Percentiles rank a stretch among this genome's conserved stretches.
Evolutionary conservation across 2,329 filamentous ascomycete genomes (phyloP).

Genomic region (Ophiosphaerella narmari): DNA sequence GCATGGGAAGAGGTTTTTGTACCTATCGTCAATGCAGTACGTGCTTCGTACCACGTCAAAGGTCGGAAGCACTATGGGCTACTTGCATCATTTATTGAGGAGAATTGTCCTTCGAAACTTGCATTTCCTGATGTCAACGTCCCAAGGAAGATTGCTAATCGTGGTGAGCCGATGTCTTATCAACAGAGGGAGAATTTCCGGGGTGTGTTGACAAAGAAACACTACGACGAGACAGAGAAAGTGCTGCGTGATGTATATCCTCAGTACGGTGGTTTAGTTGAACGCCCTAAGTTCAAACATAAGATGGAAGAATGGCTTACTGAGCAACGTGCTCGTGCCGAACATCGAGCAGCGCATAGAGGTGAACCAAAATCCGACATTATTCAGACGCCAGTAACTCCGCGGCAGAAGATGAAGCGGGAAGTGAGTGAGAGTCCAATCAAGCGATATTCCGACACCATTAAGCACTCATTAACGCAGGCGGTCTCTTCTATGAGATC

Average conservation of each 20-base stretch:
- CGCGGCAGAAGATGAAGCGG: neutral
- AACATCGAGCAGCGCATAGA: slow-evolving; percentile 3
- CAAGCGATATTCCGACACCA: slow-evolving; percentile 22
- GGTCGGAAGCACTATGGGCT: slow-evolving; percentile 38
- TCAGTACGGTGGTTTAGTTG: slow-evolving; percentile 37
- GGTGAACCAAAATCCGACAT: no score
- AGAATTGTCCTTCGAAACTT: slow-evolving; percentile 29
- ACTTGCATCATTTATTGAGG: slow-evolving; percentile 39
- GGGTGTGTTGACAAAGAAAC: slow-evolving; percentile 18
- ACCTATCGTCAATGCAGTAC: slow-evolving; percentile 37
- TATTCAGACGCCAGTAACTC: no score
- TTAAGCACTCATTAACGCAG: slow-evolving; percentile 23
- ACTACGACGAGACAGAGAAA: slow-evolving; percentile 32
- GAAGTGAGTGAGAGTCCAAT: slow-evolving; percentile 17
- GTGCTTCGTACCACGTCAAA: slow-evolving; percentile 30
- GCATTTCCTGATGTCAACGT: slow-evolving; percentile 40
- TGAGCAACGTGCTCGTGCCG: slow-evolving; percentile 25
- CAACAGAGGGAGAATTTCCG: neutral
- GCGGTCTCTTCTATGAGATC: slow-evolving; percentile 6
- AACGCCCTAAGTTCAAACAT: slow-evolving; percentile 36
- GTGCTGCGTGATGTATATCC: slow-evolving; percentile 36
- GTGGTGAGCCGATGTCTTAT: neutral
- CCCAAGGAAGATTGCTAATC: slow-evolving; percentile 6
- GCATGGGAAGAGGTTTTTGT: slow-evolving; percentile 37
- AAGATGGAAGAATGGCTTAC: slow-evolving; percentile 35